phyloP scores from a whole-genome alignment of 73 alveolate genomes.

The Loxodes magnus region DNA sequence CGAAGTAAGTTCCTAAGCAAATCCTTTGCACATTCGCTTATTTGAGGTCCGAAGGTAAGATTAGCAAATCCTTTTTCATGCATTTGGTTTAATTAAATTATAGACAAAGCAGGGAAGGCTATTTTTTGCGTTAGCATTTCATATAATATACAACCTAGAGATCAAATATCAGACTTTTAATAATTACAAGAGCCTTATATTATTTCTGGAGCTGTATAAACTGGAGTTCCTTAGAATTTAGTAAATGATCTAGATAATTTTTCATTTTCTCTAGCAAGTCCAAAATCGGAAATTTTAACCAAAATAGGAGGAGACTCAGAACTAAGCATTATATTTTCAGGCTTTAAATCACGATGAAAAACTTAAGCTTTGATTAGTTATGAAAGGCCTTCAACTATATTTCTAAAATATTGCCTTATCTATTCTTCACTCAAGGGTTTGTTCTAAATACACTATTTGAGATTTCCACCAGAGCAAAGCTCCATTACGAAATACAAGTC shows the following conservation, averaged over 20 bases:
- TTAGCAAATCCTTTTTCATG: conserved; percentile 88
- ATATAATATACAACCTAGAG: conserved; percentile 96
- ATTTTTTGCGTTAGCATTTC: conserved; percentile 92
- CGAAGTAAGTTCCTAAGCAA: too few relatives aligned
- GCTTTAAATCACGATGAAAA: conserved; percentile 82
- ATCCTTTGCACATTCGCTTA: too few relatives aligned
- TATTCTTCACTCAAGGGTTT: conserved; percentile 51
- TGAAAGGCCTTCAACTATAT: conserved; percentile 63
- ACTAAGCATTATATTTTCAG: conserved; percentile 54
- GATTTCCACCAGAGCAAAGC: conserved; percentile 89
- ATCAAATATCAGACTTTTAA: conserved; percentile 63
- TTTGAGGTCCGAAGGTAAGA: too few relatives aligned
- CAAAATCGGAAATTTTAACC: conserved; percentile 71
- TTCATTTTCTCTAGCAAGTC: conserved; percentile 37
- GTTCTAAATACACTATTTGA: conserved; percentile 46
- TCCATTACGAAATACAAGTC: too few relatives aligned
- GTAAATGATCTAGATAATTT: conserved; percentile 4
- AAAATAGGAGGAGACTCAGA: conserved; percentile 39
- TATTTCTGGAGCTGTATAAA: conserved; percentile 94
- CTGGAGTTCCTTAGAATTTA: conserved; percentile 63
- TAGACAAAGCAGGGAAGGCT: conserved; percentile 90
- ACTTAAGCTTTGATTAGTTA: conserved; percentile 59
- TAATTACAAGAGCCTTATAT: conserved; percentile 73
- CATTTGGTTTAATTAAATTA: conserved; percentile 89
- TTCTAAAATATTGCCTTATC: conserved; percentile 75